phyloP scores from a whole-genome alignment of 2,329 filamentous ascomycete genomes.

The Neurospora sp. region DNA sequence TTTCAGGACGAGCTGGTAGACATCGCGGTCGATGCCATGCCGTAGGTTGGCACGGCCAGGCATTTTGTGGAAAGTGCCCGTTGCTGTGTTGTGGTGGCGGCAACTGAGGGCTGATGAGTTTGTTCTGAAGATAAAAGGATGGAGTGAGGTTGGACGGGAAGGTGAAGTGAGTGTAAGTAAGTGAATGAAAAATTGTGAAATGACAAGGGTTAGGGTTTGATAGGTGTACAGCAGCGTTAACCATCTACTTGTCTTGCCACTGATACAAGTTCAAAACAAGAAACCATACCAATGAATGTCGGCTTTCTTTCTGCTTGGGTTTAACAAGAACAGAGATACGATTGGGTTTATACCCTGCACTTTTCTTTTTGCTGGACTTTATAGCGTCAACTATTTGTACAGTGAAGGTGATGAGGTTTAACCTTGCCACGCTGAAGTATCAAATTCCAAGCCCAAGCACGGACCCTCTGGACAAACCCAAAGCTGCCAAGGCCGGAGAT shows the following conservation, averaged over 20 bases:
- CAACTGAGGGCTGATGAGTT: not conserved
- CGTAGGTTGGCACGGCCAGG: slow-evolving; percentile 27
- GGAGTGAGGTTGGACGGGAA: not conserved
- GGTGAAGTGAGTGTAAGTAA: not conserved
- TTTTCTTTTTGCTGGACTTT: not conserved
- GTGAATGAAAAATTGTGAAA: not conserved
- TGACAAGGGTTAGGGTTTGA: not conserved
- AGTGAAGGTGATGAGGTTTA: not conserved
- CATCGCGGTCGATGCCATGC: slow-evolving; percentile 55
- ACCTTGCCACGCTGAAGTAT: not conserved
- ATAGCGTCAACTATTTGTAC: not conserved
- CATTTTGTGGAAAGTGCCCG: not conserved
- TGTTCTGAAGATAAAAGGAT: not conserved
- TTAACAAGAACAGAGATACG: not conserved
- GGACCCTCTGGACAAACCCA: not conserved
- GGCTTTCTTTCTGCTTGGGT: not conserved
- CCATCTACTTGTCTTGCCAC: not conserved
- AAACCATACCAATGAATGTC: not conserved
- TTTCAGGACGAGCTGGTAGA: slow-evolving; percentile 73
- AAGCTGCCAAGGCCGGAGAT: not conserved
- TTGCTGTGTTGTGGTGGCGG: not conserved
- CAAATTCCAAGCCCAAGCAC: not conserved
- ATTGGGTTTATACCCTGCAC: not conserved
- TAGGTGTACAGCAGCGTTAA: not conserved
- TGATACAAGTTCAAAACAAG: not conserved